Evolutionary conservation across 164 flowering plant species (phyloP).

Genomic region (Cinnamomum micranthum): DNA sequence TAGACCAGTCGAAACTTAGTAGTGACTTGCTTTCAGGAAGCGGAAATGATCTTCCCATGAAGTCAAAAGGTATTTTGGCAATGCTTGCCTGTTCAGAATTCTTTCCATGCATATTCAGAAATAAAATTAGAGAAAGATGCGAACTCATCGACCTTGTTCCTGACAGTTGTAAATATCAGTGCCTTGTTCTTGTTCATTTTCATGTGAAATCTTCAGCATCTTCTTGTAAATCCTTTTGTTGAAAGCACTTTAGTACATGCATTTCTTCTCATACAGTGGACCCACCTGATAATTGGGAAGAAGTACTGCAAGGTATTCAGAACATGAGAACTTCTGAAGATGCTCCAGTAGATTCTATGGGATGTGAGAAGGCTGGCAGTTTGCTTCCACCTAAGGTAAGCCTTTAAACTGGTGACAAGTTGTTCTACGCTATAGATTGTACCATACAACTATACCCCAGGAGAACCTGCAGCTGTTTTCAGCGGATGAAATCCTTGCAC

Average conservation of each 20-base stretch:
- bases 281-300: slow-evolving; percentile 82
- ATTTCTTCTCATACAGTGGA: slow-evolving; percentile 26
- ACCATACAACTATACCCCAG: background rate
- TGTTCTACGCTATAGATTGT: background rate
- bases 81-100: background rate
- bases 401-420: background rate
- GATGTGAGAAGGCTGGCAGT: slow-evolving; percentile 94
- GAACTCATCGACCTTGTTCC: background rate
- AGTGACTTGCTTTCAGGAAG: slow-evolving; percentile 10
- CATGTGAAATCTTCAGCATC: no score
- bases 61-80: slow-evolving; percentile 24
- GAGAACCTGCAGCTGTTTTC: background rate
- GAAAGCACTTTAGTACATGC: background rate
- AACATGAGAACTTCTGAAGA: slow-evolving; percentile 80
- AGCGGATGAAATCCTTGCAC: background rate
- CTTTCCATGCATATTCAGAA: background rate
- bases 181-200: background rate
- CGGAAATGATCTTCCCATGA: slow-evolving; percentile 18
- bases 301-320: slow-evolving; percentile 75
- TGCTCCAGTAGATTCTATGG: slow-evolving; percentile 97
- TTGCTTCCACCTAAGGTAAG: slow-evolving; percentile 81
- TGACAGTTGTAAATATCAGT: background rate
- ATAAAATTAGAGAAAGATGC: background rate
- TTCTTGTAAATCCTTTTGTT: background rate
- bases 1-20: slow-evolving; percentile 31